These are phyloP conservation scores for Leucocoprinus leucothites DNA, from an alignment of 768 basidiomycete genomes.

Conservation along the genomic window DNA sequence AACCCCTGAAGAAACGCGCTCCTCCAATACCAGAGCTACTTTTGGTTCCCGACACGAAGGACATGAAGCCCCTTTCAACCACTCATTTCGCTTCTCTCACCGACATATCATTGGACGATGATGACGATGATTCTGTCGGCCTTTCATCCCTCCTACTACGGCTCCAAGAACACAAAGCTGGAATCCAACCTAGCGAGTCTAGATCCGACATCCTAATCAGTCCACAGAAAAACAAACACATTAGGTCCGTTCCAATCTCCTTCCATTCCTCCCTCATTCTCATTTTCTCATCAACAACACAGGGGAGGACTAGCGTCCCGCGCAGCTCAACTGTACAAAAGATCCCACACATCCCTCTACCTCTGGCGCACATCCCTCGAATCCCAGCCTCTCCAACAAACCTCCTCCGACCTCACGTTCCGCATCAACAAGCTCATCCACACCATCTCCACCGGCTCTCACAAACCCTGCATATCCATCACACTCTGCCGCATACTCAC, in stretches of 20 bases:
- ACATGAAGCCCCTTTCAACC: conserved; percentile 9
- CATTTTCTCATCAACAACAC: neutral
- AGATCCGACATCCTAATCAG: neutral
- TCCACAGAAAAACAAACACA: conserved; percentile 7
- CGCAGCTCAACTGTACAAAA: conserved; percentile 40
- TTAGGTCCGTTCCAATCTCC: neutral
- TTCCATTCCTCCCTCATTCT: neutral
- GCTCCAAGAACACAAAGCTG: neutral
- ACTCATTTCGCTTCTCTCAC: neutral
- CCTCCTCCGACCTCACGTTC: conserved; percentile 40
- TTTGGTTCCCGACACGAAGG: neutral
- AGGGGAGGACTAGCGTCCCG: conserved; percentile 60
- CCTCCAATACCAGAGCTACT: neutral
- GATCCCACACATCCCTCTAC: conserved; percentile 39
- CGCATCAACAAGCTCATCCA: conserved; percentile 42
- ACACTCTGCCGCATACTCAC: conserved; percentile 36
- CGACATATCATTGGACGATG: neutral
- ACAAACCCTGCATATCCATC: conserved; percentile 29
- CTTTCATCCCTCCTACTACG: conserved; percentile 3
- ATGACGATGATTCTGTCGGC: neutral
- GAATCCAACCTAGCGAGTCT: neutral
- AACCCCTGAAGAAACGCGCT: neutral
- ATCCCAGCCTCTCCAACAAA: conserved; percentile 27
- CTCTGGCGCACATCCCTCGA: conserved; percentile 55
- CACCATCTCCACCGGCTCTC: conserved; percentile 21